These are phyloP conservation scores for Ustilago bromivora DNA, from an alignment of 1,284 basidiomycete species.

Conservation along the genomic window DNA sequence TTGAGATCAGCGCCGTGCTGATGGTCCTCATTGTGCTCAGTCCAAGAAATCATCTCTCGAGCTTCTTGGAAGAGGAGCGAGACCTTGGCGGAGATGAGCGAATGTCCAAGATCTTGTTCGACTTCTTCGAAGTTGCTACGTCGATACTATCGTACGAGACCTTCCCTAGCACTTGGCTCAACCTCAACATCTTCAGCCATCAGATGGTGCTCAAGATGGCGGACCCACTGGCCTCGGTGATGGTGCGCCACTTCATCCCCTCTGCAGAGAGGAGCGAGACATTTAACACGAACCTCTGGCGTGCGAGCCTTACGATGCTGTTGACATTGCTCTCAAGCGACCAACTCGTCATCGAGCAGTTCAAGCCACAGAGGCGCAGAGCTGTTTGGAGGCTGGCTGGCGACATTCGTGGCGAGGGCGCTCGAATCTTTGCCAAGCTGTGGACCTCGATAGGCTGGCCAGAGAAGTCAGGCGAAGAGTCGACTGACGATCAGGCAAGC, in stretches of 20 bases:
- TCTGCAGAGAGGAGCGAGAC: constrained; percentile 74
- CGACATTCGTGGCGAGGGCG: constrained; percentile 92
- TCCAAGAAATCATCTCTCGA: constrained; percentile 80
- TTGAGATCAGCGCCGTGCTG: constrained; percentile 87
- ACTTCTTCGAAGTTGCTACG: constrained; percentile 83
- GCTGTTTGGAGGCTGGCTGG: constrained; percentile 95
- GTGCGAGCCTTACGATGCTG: constrained; percentile 82
- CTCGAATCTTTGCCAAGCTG: constrained; percentile 81
- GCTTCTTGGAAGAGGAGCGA: constrained; percentile 75
- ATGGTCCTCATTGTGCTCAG: constrained; percentile 84
- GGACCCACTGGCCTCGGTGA: constrained; percentile 81
- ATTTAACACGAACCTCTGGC: constrained; percentile 86
- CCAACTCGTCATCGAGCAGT: constrained; percentile 92
- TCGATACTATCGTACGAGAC: constrained; percentile 89
- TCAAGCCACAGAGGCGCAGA: constrained; percentile 89
- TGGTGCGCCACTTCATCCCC: constrained; percentile 86
- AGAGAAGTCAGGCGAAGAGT: constrained; percentile 23
- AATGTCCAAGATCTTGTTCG: constrained; percentile 78
- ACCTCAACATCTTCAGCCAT: constrained; percentile 89
- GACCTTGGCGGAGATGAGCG: constrained; percentile 59
- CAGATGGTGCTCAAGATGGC: constrained; percentile 88
- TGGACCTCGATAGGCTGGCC: constrained; percentile 81
- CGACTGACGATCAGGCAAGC: constrained; percentile 21
- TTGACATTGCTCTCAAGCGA: constrained; percentile 87
- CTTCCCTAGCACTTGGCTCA: constrained; percentile 91